Conservation (phyloP, 805 yeast species). For the Candida schatavii region DNA sequence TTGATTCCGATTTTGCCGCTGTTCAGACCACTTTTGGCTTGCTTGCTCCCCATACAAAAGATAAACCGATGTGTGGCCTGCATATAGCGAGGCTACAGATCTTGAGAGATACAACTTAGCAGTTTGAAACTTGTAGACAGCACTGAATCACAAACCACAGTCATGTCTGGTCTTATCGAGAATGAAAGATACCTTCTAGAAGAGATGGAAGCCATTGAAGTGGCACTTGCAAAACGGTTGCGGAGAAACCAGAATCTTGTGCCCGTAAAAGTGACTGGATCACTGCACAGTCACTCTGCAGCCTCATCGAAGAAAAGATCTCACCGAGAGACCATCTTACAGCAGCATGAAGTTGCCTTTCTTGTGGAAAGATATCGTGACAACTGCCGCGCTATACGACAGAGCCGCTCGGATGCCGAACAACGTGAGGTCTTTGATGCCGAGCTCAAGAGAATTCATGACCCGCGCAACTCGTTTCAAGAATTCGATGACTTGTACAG, state of each 20-base stretch:
- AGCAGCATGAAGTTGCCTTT: constrained; percentile 62
- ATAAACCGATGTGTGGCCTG: no score
- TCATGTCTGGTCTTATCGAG: constrained; percentile 31
- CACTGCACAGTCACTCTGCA: background rate
- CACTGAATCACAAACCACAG: no score
- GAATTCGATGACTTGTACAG: constrained; percentile 13
- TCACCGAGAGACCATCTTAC: constrained; percentile 50
- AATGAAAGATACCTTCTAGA: constrained; percentile 42
- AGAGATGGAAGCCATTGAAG: constrained; percentile 71
- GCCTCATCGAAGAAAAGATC: constrained; percentile 35
- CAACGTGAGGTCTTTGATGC: constrained; percentile 6
- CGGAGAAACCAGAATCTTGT: constrained; percentile 58
- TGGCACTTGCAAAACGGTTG: constrained; percentile 61
- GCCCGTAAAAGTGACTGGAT: constrained; percentile 10
- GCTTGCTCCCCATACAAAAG: no score
- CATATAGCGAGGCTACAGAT: no score
- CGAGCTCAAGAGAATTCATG: constrained; percentile 13
- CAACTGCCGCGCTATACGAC: constrained; percentile 9
- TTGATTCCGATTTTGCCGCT: no score
- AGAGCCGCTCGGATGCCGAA: constrained; percentile 1
- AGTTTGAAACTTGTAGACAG: no score
- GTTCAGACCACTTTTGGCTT: no score
- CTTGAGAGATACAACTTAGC: no score
- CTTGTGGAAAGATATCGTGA: constrained; percentile 48
- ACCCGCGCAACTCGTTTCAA: constrained; percentile 11